A percentile compares a stretch with the other conserved stretches of the same genome.
Evolutionary conservation across 164 flowering plant species (phyloP).

Genomic region (Piper betle): DNA sequence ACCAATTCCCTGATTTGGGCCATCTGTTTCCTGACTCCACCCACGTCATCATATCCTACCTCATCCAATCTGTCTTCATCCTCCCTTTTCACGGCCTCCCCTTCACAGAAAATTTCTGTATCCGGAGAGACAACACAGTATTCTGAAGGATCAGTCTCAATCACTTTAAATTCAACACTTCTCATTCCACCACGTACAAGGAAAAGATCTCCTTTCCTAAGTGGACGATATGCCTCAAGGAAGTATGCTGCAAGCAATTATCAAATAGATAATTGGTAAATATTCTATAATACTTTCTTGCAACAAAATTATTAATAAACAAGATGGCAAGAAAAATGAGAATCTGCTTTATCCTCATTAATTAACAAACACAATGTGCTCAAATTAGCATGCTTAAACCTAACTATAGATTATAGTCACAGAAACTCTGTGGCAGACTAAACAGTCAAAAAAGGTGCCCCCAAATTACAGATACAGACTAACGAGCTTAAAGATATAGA

Average conservation of each 20-base stretch:
- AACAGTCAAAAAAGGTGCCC: neutral
- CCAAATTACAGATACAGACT: neutral
- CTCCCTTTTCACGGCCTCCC: constrained; percentile 73
- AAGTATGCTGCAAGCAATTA: constrained; percentile 57
- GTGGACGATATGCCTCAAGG: constrained; percentile 79
- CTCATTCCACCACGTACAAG: constrained; percentile 92
- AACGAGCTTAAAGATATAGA: neutral
- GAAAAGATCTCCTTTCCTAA: constrained; percentile 79
- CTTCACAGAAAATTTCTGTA: constrained; percentile 85
- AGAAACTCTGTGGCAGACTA: neutral
- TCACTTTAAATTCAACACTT: constrained; percentile 77
- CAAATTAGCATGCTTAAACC: too few species aligned
- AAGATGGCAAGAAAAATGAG: neutral
- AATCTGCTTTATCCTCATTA: neutral
- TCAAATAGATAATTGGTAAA: neutral
- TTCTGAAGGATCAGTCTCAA: constrained; percentile 80
- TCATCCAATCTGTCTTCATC: constrained; percentile 79
- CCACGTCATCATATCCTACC: constrained; percentile 90
- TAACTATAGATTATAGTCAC: too few species aligned
- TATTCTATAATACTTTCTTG: too few species aligned
- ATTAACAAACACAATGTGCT: too few species aligned
- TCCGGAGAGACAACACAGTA: constrained; percentile 90
- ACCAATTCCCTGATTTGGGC: constrained; percentile 82
- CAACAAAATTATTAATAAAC: too few species aligned
- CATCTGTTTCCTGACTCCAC: constrained; percentile 96